These are phyloP conservation scores for Penicillium pulvis DNA, from an alignment of 495 filamentous ascomycete species.

Conservation along the genomic window DNA sequence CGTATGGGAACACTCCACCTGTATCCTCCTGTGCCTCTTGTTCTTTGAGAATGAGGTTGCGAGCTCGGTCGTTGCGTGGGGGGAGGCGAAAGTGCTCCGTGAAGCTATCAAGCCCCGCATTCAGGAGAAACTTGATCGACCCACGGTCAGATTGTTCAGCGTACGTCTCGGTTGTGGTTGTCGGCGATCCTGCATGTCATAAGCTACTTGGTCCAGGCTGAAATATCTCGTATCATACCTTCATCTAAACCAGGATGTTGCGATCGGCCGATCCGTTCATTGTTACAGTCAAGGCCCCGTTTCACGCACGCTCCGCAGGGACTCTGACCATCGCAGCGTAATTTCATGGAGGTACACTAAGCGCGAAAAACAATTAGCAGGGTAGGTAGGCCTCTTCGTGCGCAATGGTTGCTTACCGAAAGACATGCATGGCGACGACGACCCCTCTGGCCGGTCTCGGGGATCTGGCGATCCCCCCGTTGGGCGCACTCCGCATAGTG, in stretches of 20 bases:
- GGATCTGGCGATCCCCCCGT: slow-evolving; percentile 45
- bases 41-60: slow-evolving; percentile 38
- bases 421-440: slow-evolving; percentile 50
- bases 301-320: slow-evolving; percentile 52
- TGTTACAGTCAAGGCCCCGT: slow-evolving; percentile 47
- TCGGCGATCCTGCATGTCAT: slow-evolving; percentile 22
- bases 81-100: slow-evolving; percentile 47
- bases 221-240: slow-evolving; percentile 14
- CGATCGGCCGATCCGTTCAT: slow-evolving; percentile 27
- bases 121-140: slow-evolving; percentile 52
- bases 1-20: slow-evolving; percentile 21
- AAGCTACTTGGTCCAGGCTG: neutral
- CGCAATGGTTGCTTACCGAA: slow-evolving; percentile 32
- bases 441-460: slow-evolving; percentile 49
- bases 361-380: neutral
- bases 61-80: slow-evolving; percentile 41
- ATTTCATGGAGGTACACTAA: slow-evolving; percentile 55
- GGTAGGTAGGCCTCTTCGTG: neutral
- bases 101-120: slow-evolving; percentile 49
- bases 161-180: slow-evolving; percentile 27
- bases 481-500: slow-evolving; percentile 46
- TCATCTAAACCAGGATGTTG: slow-evolving; percentile 18
- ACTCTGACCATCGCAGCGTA: slow-evolving; percentile 50
- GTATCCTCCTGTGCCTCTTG: slow-evolving; percentile 23
- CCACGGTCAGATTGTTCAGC: slow-evolving; percentile 43